Evolutionary conservation across 1,139 yeast genomes (phyloP).

Genomic region (Taphrina sp.): DNA sequence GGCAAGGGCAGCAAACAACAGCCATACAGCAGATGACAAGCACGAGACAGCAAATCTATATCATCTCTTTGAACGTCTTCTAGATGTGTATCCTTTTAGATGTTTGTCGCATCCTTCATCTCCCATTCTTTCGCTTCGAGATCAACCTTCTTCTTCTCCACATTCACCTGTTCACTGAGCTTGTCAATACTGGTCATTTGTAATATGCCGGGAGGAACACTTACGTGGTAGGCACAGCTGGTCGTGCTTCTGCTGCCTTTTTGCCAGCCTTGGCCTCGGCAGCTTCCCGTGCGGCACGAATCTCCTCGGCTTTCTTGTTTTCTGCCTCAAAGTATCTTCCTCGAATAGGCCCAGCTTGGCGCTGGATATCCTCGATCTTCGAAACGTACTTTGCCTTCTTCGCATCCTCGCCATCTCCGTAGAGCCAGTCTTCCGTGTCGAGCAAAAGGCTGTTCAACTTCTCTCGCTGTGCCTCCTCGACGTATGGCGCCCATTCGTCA

Average conservation of each 20-base stretch:
- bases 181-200: background rate
- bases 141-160: conserved; percentile 29
- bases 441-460: conserved; percentile 69
- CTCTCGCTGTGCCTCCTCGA: conserved; percentile 84
- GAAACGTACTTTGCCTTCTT: conserved; percentile 97
- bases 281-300: conserved; percentile 23
- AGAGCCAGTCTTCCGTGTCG: conserved; percentile 97
- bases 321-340: conserved; percentile 95
- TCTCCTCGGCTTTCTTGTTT: conserved; percentile 85
- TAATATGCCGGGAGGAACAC: background rate
- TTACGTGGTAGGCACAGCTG: conserved; percentile 26
- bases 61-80: too few relatives aligned
- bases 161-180: conserved; percentile 24
- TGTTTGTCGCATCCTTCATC: conserved; percentile 22
- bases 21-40: too few relatives aligned
- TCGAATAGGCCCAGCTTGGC: conserved; percentile 89
- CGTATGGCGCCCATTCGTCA: conserved; percentile 84
- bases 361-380: conserved; percentile 93
- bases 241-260: conserved; percentile 22
- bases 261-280: conserved; percentile 29
- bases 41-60: too few relatives aligned
- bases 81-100: too few relatives aligned
- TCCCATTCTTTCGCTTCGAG: conserved; percentile 30
- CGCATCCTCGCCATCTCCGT: conserved; percentile 95
- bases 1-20: too few relatives aligned